Conservation (phyloP, 2,329 filamentous ascomycete genomes). For the Acrocalymma vagum region DNA sequence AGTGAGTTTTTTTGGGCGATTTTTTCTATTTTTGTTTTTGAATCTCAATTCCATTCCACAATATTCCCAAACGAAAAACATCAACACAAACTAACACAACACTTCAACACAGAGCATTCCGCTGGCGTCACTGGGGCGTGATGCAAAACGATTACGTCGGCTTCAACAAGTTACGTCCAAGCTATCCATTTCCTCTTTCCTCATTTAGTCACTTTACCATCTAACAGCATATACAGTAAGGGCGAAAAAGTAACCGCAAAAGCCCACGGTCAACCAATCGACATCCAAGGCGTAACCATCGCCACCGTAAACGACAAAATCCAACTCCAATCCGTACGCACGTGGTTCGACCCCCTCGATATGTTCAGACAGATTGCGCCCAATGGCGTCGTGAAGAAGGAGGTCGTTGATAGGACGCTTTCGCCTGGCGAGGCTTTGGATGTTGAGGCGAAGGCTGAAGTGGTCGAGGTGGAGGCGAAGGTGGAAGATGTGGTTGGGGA, state of each 20-base stretch:
- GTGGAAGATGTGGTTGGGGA: slow-evolving; percentile 18
- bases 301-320: slow-evolving; percentile 69
- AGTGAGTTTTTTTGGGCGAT: too few species aligned
- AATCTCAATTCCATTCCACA: too few species aligned
- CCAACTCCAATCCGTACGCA: slow-evolving; percentile 66
- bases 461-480: slow-evolving; percentile 18
- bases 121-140: slow-evolving; percentile 73
- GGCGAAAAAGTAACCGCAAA: slow-evolving; percentile 70
- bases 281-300: slow-evolving; percentile 70
- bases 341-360: slow-evolving; percentile 71
- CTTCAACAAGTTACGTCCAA: slow-evolving; percentile 69
- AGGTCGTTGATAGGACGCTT: slow-evolving; percentile 48
- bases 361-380: slow-evolving; percentile 73
- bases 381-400: slow-evolving; percentile 57
- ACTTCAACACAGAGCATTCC: too few species aligned
- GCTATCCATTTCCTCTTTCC: too few species aligned
- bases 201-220: background rate
- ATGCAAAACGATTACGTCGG: slow-evolving; percentile 74
- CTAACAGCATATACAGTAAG: slow-evolving; percentile 53
- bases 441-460: slow-evolving; percentile 14
- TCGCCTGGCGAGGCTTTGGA: slow-evolving; percentile 36
- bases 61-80: too few species aligned
- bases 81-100: too few species aligned
- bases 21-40: too few species aligned
- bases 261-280: slow-evolving; percentile 67